phyloP scores from a whole-genome alignment of 805 yeast species.

The Candida verbasci region DNA sequence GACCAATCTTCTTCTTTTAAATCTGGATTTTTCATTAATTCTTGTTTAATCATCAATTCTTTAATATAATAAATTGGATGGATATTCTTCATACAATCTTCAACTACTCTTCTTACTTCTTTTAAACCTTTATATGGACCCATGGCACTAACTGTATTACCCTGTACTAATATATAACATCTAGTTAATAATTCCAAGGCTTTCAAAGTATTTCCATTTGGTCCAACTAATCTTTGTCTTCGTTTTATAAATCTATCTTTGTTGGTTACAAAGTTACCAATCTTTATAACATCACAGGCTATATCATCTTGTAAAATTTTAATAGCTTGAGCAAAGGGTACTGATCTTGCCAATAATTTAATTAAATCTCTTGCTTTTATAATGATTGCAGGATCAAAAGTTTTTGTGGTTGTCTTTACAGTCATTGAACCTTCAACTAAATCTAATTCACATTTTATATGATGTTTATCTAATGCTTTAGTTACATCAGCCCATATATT shows the following conservation, averaged over 20 bases:
- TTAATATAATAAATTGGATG: conserved; percentile 98
- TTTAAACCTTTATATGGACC: conserved; percentile 93
- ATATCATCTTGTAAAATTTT: conserved; percentile 86
- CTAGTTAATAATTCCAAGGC: conserved; percentile 93
- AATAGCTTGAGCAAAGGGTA: conserved; percentile 94
- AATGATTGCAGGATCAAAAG: conserved; percentile 91
- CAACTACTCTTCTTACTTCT: conserved; percentile 88
- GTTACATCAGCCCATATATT: conserved; percentile 95
- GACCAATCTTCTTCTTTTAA: conserved; percentile 96
- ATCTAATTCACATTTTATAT: conserved; percentile 80
- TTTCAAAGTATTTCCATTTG: conserved; percentile 92
- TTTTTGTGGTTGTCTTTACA: conserved; percentile 91
- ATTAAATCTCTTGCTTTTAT: conserved; percentile 93
- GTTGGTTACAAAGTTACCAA: conserved; percentile 82
- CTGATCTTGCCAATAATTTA: conserved; percentile 90
- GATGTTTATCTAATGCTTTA: conserved; percentile 63
- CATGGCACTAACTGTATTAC: conserved; percentile 95
- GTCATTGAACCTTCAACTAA: conserved; percentile 97
- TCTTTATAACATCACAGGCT: conserved; percentile 95
- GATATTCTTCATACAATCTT: conserved; percentile 93
- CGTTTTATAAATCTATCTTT: conserved; percentile 93
- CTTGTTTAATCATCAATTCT: conserved; percentile 96
- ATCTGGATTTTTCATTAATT: conserved; percentile 91
- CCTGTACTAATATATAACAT: conserved; percentile 94
- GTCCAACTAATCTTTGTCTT: conserved; percentile 94